Evolutionary conservation across 2,329 filamentous ascomycete species (phyloP).

Genomic region (Aspergillus nomiae): DNA sequence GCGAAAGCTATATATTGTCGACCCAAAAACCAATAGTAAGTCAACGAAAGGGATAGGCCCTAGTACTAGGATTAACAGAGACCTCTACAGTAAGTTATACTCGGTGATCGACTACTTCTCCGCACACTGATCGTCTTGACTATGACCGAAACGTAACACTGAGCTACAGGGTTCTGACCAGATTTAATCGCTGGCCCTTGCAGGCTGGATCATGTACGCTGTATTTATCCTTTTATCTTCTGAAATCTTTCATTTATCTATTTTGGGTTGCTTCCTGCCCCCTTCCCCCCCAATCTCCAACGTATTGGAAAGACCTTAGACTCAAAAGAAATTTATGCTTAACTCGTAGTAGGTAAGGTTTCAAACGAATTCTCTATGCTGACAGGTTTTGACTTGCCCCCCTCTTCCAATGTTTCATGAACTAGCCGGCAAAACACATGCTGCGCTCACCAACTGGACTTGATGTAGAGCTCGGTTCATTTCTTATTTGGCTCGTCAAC

Average conservation of each 20-base stretch:
- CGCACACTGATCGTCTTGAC: neutral
- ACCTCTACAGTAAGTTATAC: too few relatives aligned
- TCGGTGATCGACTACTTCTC: neutral
- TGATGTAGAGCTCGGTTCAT: neutral
- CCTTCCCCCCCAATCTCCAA: too few relatives aligned
- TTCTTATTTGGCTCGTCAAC: neutral
- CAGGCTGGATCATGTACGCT: neutral
- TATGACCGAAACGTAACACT: neutral
- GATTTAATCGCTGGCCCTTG: neutral
- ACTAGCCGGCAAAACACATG: neutral
- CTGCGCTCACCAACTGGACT: neutral
- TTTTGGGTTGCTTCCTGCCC: neutral
- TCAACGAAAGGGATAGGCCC: too few relatives aligned
- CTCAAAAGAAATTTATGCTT: neutral
- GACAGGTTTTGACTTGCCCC: neutral
- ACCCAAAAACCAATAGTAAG: neutral
- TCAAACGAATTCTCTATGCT: neutral
- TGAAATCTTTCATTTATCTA: neutral
- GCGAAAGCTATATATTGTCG: neutral
- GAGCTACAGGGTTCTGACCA: neutral
- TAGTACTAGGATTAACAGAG: too few relatives aligned
- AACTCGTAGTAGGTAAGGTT: neutral
- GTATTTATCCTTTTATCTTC: neutral
- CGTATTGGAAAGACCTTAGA: neutral
- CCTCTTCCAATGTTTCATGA: neutral